phyloP scores from a whole-genome alignment of 2,329 filamentous ascomycete genomes.

The Xenoacremonium recifei region DNA sequence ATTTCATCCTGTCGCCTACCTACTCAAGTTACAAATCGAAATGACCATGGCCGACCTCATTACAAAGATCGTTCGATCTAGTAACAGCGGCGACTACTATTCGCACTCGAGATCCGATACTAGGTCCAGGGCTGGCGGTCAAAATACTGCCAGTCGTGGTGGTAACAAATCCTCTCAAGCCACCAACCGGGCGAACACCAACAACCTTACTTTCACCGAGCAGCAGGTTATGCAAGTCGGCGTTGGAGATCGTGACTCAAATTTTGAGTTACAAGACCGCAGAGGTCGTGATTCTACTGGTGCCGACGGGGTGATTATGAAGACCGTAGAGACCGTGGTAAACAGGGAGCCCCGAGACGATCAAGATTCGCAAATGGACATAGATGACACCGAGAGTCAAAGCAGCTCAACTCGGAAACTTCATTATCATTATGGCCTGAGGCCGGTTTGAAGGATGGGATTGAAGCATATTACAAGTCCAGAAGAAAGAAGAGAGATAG shows the following conservation, averaged over 20 bases:
- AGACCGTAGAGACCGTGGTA: constrained; percentile 20
- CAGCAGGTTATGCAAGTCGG: constrained; percentile 6
- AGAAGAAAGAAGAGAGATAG: too few relatives aligned
- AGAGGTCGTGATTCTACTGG: neutral
- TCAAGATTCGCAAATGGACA: neutral
- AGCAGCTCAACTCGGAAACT: constrained; percentile 16
- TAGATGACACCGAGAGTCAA: constrained; percentile 9
- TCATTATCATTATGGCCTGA: constrained; percentile 11
- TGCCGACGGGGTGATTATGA: constrained; percentile 12
- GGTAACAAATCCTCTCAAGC: neutral
- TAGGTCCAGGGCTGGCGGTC: neutral
- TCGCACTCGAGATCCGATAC: constrained; percentile 1
- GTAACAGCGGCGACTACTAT: constrained; percentile 11
- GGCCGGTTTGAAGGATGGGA: too few relatives aligned
- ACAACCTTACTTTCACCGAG: neutral
- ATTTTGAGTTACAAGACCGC: constrained; percentile 2
- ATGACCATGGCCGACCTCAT: constrained; percentile 51
- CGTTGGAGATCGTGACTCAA: constrained; percentile 9
- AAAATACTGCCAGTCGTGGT: neutral
- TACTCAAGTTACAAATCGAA: constrained; percentile 49
- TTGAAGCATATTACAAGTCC: too few relatives aligned
- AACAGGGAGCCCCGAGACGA: neutral
- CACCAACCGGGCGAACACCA: neutral
- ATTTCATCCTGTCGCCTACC: constrained; percentile 46
- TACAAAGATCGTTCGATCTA: constrained; percentile 28